A percentile compares a stretch with the other conserved stretches of the same genome.
Evolutionary conservation across 208 protist species (phyloP).

Genomic region (Leishmania amazonensis): DNA sequence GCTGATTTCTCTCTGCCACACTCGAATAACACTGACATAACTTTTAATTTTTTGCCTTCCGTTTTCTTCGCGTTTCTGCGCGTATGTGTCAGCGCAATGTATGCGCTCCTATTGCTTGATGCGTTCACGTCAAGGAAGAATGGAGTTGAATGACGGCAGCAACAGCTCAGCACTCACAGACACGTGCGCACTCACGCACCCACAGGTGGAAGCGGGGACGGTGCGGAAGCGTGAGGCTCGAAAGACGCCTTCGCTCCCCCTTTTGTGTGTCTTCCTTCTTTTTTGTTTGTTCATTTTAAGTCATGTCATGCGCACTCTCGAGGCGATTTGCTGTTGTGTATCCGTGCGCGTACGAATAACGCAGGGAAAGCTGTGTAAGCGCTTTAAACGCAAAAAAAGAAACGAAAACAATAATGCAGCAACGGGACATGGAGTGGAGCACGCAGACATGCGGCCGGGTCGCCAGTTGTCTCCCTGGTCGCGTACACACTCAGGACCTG

Average conservation of each 20-base stretch:
- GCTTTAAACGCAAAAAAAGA: not conserved
- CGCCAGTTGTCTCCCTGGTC: not conserved
- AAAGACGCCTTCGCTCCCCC: not conserved
- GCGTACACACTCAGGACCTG: not conserved
- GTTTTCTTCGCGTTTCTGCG: conserved; percentile 4
- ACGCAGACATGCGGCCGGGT: not conserved
- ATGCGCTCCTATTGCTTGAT: not conserved
- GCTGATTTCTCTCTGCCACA: not conserved
- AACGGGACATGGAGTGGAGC: not conserved
- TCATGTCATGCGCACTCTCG: conserved; percentile 7
- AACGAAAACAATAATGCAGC: not conserved
- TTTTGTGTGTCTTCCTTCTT: not conserved
- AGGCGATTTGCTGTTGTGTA: not conserved
- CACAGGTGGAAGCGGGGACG: conserved; percentile 1
- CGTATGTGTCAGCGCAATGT: not conserved
- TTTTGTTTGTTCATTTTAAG: conserved; percentile 5
- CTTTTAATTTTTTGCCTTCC: conserved; percentile 3
- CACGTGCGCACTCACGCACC: not conserved
- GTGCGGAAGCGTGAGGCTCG: not conserved
- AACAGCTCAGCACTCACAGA: not conserved
- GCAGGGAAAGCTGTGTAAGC: not conserved
- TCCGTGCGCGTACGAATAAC: not conserved
- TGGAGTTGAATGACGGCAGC: not conserved
- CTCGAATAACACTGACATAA: not conserved
- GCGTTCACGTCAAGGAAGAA: conserved; percentile 1